Conservation (phyloP, 768 basidiomycete species). For the Amylocystis lapponica region DNA sequence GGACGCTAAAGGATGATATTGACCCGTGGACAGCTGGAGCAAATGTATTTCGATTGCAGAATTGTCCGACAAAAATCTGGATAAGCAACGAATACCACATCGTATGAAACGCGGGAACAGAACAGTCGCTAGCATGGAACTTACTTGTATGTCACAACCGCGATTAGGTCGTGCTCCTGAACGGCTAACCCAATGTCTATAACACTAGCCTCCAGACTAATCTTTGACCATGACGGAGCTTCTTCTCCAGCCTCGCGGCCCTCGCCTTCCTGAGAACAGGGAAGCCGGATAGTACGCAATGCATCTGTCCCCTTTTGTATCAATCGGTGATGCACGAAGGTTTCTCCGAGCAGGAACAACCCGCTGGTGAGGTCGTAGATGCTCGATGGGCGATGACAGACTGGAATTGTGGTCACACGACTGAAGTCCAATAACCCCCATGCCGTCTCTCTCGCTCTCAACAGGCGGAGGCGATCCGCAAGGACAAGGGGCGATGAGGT, state of each 20-base stretch:
- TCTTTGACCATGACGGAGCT: conserved; percentile 7
- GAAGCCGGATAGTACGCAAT: conserved; percentile 4
- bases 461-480: conserved; percentile 9
- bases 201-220: conserved; percentile 13
- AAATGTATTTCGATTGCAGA: conserved; percentile 15
- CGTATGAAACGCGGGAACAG: neutral
- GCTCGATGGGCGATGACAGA: conserved; percentile 13
- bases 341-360: conserved; percentile 17
- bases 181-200: conserved; percentile 19
- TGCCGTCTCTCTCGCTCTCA: conserved; percentile 7
- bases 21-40: conserved; percentile 13
- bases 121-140: conserved; percentile 1
- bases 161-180: conserved; percentile 20
- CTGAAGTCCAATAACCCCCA: conserved; percentile 10
- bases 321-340: neutral
- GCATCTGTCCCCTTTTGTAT: conserved; percentile 7
- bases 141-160: conserved; percentile 15
- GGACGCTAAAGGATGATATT: conserved; percentile 15
- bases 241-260: neutral
- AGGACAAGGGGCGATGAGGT: conserved; percentile 7
- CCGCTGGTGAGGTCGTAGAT: conserved; percentile 24
- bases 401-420: conserved; percentile 2
- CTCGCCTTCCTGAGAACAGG: neutral
- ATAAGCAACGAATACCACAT: neutral
- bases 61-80: conserved; percentile 1